A percentile compares a stretch with the other conserved stretches of the same genome.
Evolutionary conservation across 139 green algal species (phyloP).

Genomic region (Coelastrella sp.): DNA sequence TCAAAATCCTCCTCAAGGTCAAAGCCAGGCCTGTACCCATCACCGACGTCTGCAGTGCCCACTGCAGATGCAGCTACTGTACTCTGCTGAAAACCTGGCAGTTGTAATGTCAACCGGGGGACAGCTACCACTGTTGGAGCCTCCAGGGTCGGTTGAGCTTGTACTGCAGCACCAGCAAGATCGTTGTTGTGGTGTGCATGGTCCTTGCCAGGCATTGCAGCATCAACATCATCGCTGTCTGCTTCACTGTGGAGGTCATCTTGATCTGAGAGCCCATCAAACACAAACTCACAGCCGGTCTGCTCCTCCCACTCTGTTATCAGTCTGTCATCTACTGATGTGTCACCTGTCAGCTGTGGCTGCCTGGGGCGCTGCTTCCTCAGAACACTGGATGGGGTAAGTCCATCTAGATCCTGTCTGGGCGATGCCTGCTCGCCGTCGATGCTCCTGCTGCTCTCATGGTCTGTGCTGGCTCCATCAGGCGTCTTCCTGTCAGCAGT

Average conservation of each 20-base stretch:
- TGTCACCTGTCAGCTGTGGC: not conserved
- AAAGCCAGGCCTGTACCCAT: conserved; percentile 13
- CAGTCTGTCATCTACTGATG: not conserved
- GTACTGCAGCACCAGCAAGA: too few species aligned
- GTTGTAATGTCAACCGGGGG: not conserved
- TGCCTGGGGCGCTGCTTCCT: not conserved
- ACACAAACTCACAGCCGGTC: not conserved
- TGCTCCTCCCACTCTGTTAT: not conserved
- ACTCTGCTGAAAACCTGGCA: not conserved
- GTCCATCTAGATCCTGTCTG: not conserved
- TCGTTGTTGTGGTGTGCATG: too few species aligned
- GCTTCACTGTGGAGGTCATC: not conserved
- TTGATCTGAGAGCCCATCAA: conserved; percentile 1
- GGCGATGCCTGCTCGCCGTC: not conserved
- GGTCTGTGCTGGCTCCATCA: too few species aligned
- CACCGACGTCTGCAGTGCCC: not conserved
- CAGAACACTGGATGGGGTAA: not conserved
- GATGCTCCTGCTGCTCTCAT: not conserved
- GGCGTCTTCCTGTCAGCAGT: not conserved
- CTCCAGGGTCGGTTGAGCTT: too few species aligned
- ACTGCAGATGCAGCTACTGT: not conserved
- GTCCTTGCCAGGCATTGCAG: too few species aligned
- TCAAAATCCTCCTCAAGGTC: conserved; percentile 47
- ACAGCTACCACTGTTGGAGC: not conserved
- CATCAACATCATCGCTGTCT: not conserved